Evolutionary conservation across 2,329 filamentous ascomycete genomes (phyloP).

Genomic region (Thyridium curvatum): DNA sequence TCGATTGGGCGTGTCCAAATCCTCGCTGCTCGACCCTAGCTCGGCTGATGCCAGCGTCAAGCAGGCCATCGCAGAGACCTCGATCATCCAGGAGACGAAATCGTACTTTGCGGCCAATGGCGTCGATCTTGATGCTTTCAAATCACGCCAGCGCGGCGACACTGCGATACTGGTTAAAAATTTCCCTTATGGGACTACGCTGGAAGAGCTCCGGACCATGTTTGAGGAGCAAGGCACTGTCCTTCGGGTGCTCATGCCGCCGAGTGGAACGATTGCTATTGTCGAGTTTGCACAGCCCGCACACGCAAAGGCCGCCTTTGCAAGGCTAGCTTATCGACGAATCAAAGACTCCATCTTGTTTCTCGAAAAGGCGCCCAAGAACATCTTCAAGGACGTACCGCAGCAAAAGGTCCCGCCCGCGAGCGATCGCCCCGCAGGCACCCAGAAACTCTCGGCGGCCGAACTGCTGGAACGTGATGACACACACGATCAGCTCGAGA

Average conservation of each 20-base stretch:
- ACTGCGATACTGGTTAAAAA: conserved; percentile 90
- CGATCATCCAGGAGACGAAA: conserved; percentile 94
- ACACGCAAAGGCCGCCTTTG: conserved; percentile 79
- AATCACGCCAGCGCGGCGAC: conserved; percentile 76
- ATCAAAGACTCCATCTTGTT: conserved; percentile 89
- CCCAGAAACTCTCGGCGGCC: conserved; percentile 59
- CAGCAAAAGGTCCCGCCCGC: conserved; percentile 13
- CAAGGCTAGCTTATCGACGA: conserved; percentile 78
- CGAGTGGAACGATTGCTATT: conserved; percentile 87
- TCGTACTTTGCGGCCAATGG: conserved; percentile 82
- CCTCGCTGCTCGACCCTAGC: conserved; percentile 89
- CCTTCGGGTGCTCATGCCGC: conserved; percentile 80
- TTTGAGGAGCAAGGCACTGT: conserved; percentile 85
- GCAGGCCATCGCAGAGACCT: conserved; percentile 90
- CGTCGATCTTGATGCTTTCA: conserved; percentile 88
- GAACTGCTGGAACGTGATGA: conserved; percentile 60
- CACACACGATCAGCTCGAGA: conserved; percentile 50
- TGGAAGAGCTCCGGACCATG: conserved; percentile 70
- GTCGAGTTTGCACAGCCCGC: conserved; percentile 77
- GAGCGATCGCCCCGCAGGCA: conserved; percentile 31
- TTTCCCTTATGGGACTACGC: conserved; percentile 75
- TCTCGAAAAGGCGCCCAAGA: conserved; percentile 85
- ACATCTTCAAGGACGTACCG: conserved; percentile 55
- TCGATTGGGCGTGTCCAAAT: conserved; percentile 83
- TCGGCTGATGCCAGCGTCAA: conserved; percentile 91